These are phyloP conservation scores for Kandelia obovata DNA, from an alignment of 345 rosid genomes.

Conservation along the genomic window DNA sequence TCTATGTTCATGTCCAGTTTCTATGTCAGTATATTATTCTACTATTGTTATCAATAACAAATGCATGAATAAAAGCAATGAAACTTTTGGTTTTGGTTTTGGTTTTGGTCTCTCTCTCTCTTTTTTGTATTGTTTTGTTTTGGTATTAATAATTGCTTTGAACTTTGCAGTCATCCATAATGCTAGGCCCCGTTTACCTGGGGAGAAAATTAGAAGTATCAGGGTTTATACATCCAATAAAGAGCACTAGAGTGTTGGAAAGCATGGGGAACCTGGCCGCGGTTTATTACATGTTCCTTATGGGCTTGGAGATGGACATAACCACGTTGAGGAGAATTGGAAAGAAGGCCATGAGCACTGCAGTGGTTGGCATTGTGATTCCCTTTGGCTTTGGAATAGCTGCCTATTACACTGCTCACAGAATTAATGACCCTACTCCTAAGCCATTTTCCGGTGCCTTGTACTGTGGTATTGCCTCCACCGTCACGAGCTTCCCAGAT, in stretches of 20 bases:
- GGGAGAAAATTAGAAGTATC: not conserved
- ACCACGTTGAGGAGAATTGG: conserved; percentile 5
- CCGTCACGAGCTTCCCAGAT: conserved; percentile 59
- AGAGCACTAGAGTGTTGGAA: conserved; percentile 2
- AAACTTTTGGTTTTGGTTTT: too few species aligned
- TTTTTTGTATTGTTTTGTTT: not conserved
- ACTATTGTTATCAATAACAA: not conserved
- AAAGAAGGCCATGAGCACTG: conserved; percentile 15
- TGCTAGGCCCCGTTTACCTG: conserved; percentile 7
- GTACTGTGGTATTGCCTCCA: conserved; percentile 47
- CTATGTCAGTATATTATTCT: not conserved
- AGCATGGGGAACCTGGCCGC: conserved; percentile 23
- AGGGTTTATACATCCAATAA: not conserved
- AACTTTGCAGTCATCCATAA: conserved; percentile 8
- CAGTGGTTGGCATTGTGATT: conserved; percentile 2
- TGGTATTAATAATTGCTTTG: not conserved
- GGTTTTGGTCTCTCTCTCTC: too few species aligned
- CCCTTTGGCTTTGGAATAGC: conserved; percentile 13
- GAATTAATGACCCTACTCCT: not conserved
- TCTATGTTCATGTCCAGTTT: not conserved
- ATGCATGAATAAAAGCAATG: too few species aligned
- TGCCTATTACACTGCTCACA: not conserved
- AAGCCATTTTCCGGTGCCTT: conserved; percentile 28
- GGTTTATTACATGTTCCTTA: conserved; percentile 31
- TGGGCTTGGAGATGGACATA: conserved; percentile 37